phyloP scores from a whole-genome alignment of 441 rosid species.

The Pelargonium cotyledonis region DNA sequence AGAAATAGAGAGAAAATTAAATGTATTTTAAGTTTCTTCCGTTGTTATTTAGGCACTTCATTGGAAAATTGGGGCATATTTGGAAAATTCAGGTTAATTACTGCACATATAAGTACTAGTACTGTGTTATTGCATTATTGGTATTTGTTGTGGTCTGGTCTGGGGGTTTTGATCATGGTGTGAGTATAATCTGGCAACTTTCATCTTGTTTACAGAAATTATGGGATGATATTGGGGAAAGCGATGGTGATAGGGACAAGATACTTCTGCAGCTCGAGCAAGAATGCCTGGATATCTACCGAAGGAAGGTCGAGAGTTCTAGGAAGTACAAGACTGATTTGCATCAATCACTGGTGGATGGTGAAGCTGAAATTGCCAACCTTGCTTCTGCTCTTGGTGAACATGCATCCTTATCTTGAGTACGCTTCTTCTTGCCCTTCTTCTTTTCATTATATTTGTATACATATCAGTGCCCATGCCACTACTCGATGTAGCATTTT shows the following conservation, averaged over 20 bases:
- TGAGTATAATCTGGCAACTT: constrained; percentile 2
- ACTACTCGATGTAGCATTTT: not conserved
- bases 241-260: constrained; percentile 57
- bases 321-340: constrained; percentile 65
- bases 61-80: no score
- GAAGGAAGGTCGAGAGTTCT: constrained; percentile 56
- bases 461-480: no score
- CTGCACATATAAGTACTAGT: not conserved
- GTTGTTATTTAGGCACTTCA: no score
- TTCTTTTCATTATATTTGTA: no score
- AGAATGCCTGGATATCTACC: constrained; percentile 74
- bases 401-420: constrained; percentile 42
- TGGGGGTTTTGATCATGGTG: not conserved
- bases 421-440: constrained; percentile 20
- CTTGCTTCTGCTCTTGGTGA: constrained; percentile 59
- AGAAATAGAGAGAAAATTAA: no score
- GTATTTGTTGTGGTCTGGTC: not conserved
- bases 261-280: constrained; percentile 75
- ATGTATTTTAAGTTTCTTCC: no score
- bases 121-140: not conserved
- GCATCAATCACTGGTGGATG: constrained; percentile 44
- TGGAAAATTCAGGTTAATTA: not conserved
- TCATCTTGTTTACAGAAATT: constrained; percentile 36
- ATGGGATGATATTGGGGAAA: constrained; percentile 85
- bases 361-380: constrained; percentile 53